A percentile compares a stretch with the other conserved stretches of the same genome.
These are phyloP conservation scores for Malus orientalis DNA, from an alignment of 306 rosid species.

Conservation along the genomic window DNA sequence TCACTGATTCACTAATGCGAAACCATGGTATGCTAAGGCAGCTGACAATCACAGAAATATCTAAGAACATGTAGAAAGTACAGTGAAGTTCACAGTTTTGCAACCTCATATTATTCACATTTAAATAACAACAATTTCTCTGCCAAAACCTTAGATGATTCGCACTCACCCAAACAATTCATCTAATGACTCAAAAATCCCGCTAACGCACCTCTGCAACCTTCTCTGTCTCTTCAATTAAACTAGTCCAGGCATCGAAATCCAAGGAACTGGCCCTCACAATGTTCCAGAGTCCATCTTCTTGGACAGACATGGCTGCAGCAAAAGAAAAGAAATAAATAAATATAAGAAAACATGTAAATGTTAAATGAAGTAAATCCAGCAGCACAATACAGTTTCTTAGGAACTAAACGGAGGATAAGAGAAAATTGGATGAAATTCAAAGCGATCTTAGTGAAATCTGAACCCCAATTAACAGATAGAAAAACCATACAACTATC, in stretches of 20 bases:
- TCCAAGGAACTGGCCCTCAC: conserved; percentile 85
- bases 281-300: conserved; percentile 89
- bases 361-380: no score
- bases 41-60: not conserved
- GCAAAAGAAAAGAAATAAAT: conserved; percentile 5
- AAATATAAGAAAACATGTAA: not conserved
- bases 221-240: conserved; percentile 95
- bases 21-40: not conserved
- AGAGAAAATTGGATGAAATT: no score
- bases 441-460: no score
- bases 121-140: not conserved
- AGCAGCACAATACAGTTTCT: no score
- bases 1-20: not conserved
- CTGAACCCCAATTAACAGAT: no score
- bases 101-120: not conserved
- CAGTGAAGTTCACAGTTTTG: not conserved
- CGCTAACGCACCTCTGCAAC: conserved; percentile 60
- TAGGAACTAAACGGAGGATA: no score
- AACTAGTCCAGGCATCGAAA: conserved; percentile 86
- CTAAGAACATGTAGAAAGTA: not conserved
- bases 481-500: no score
- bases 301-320: conserved; percentile 70
- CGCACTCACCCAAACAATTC: not conserved
- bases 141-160: no score
- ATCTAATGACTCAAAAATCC: not conserved